A percentile compares a stretch with the other conserved stretches of the same genome.
phyloP scores from a whole-genome alignment of 331 rosid species.

The Phaseolus coccineus region DNA sequence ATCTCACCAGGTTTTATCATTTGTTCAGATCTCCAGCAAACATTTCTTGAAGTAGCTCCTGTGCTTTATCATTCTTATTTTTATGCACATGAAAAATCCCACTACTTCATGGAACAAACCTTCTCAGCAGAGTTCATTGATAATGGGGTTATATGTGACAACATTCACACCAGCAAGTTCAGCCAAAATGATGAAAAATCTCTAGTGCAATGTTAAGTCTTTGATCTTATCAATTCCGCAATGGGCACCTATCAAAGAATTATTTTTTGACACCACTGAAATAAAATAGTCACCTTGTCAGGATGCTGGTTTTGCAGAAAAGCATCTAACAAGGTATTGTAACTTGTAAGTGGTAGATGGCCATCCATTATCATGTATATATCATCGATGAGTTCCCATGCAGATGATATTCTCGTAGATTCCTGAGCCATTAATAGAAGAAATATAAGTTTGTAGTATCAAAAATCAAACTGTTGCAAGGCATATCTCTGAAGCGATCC shows the following conservation, averaged over 20 bases:
- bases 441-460: conserved; percentile 4
- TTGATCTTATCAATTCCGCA: conserved; percentile 7
- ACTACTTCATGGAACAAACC: conserved; percentile 28
- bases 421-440: conserved; percentile 16
- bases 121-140: neutral
- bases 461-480: neutral
- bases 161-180: neutral
- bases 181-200: conserved; percentile 33
- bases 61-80: conserved; percentile 2
- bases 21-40: conserved; percentile 10
- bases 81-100: neutral
- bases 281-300: conserved; percentile 25
- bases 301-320: conserved; percentile 20
- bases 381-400: conserved; percentile 22
- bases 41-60: conserved; percentile 37
- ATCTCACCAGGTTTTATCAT: conserved; percentile 28
- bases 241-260: neutral
- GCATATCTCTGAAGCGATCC: conserved; percentile 12
- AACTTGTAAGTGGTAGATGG: conserved; percentile 12
- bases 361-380: neutral
- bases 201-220: neutral
- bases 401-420: conserved; percentile 22
- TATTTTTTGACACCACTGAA: neutral
- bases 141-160: neutral
- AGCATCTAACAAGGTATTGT: neutral